Base-by-base conservation (phyloP, 2,329 filamentous ascomycete genomes). In the Stenocarpella maydis region DNA sequence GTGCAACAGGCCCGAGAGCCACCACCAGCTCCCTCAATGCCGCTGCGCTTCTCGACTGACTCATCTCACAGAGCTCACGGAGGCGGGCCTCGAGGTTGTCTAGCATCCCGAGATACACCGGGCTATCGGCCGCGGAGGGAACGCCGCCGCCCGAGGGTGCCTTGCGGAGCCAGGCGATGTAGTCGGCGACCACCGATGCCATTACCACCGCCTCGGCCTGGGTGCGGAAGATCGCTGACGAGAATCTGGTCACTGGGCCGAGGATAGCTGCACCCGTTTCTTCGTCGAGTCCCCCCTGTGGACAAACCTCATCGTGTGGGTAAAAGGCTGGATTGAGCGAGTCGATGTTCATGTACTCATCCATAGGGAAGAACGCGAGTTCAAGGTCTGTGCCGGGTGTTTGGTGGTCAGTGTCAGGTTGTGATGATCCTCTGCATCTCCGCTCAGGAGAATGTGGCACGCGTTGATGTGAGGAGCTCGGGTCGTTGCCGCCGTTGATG, bases 81-180 rank as follows among this genome's bases (percentile, higher is more conserved):
- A 58, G 54, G 1, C 54, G 54, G 3, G 28, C 41, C 9, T 58
- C 54, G 14, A 58, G 54, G 37, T 41, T 58, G 0, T 58, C 54
- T 19, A 58, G 54, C 54, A 58, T 58, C 19, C 54, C 54, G 21
- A 58, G 21, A 3, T 60, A 60, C 15, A 60, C 54, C 0, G 39
- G 54, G 24, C 54, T 60, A 24, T 60, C 54, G 2, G 1, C 12
- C 5, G 10, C 39, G 15, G 39, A 17, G 15, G 54, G 54, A 0
- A 60, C 31, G 15, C 54, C 54, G 17, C 54, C 54, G 8, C 54
- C 39, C 3, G 54, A 24, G 7, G 54, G 54, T 15, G 54, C 54
- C 54, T 60, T 60, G 5, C 54, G 54, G 4, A 60, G 54, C 54
- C 54, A 60, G 9, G 54, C 54, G 2, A 60, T 60, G 39, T 60